Evolutionary conservation across 495 filamentous ascomycete genomes (phyloP).

Genomic region (Xylaria grammica): DNA sequence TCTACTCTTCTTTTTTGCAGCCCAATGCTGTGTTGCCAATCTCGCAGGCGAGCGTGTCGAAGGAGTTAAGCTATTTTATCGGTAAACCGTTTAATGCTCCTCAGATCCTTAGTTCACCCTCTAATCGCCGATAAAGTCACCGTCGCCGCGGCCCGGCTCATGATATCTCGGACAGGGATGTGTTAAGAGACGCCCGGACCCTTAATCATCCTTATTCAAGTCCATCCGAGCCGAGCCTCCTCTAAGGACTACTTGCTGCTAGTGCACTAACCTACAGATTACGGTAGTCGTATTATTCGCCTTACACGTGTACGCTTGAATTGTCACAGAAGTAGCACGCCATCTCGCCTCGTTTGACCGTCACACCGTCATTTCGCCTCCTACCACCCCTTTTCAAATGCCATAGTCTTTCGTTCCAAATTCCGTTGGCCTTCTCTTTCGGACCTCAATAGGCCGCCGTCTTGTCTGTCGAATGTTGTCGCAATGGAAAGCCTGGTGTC

Average conservation of each 20-base stretch:
- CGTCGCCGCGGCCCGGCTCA: neutral
- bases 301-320: neutral
- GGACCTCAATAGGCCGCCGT: neutral
- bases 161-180: constrained; percentile 10
- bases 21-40: neutral
- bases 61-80: neutral
- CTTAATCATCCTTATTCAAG: neutral
- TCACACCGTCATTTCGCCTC: constrained; percentile 18
- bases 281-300: neutral
- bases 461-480: constrained; percentile 6
- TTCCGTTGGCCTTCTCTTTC: neutral
- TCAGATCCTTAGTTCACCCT: neutral
- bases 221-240: neutral
- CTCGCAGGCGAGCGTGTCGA: neutral
- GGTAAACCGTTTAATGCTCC: neutral
- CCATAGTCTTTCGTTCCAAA: neutral
- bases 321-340: constrained; percentile 20
- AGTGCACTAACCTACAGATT: neutral
- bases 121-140: neutral
- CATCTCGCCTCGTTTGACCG: constrained; percentile 18
- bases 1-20: neutral
- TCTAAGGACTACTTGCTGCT: neutral
- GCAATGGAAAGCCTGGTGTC: constrained; percentile 21
- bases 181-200: neutral
- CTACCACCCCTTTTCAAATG: constrained; percentile 10